Conservation (phyloP, 352 stramenopile species). For the Phytophthora meadii region DNA sequence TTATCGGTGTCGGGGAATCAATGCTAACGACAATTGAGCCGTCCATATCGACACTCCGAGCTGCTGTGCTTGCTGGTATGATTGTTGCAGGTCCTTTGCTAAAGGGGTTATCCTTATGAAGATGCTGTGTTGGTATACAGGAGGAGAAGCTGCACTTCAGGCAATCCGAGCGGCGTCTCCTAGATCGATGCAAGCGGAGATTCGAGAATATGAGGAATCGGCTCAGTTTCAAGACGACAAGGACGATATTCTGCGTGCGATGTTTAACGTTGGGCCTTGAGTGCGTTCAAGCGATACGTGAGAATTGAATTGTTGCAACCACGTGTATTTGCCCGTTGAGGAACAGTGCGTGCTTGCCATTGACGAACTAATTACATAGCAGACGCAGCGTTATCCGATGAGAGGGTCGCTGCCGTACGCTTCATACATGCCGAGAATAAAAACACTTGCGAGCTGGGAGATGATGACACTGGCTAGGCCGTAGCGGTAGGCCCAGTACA, state of each 20-base stretch:
- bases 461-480: conserved; percentile 53
- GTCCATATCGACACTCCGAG: neutral
- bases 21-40: conserved; percentile 21
- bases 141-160: conserved; percentile 32
- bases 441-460: conserved; percentile 63
- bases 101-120: too few species aligned
- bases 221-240: conserved; percentile 39
- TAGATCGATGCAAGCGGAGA: conserved; percentile 21
- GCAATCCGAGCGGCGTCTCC: conserved; percentile 27
- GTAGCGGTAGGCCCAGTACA: conserved; percentile 66
- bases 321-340: conserved; percentile 15
- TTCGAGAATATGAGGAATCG: conserved; percentile 33
- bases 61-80: conserved; percentile 32
- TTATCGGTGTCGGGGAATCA: conserved; percentile 36
- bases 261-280: conserved; percentile 38
- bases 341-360: conserved; percentile 10
- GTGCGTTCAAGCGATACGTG: neutral
- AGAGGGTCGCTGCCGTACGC: conserved; percentile 50
- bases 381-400: conserved; percentile 27
- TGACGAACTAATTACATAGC: conserved; percentile 30
- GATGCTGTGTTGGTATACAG: conserved; percentile 2
- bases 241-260: conserved; percentile 30
- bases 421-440: conserved; percentile 60
- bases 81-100: too few species aligned
- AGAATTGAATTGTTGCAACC: conserved; percentile 11